These are phyloP conservation scores for Pythium insidiosum DNA, from an alignment of 352 stramenopile species.

Conservation along the genomic window DNA sequence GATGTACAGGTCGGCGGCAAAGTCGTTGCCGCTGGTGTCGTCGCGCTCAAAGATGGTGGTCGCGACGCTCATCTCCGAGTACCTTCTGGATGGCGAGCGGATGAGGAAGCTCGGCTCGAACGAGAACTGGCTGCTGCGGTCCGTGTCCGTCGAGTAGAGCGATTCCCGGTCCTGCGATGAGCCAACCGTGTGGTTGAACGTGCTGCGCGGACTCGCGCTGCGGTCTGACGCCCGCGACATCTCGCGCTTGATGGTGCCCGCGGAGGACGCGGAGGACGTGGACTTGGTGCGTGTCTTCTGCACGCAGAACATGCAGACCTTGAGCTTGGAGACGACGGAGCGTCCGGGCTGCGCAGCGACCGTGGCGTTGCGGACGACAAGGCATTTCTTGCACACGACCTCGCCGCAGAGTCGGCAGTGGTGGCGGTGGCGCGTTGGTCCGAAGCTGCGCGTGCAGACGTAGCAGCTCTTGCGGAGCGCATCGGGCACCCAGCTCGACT, in stretches of 20 bases:
- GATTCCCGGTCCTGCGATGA: slow-evolving; percentile 7
- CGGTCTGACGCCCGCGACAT: neutral
- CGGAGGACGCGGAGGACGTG: no score
- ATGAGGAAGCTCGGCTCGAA: slow-evolving; percentile 6
- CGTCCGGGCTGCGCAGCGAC: neutral
- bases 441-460: slow-evolving; percentile 20
- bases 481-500: slow-evolving; percentile 49
- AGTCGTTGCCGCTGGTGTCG: neutral
- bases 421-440: slow-evolving; percentile 34
- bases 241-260: neutral
- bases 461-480: slow-evolving; percentile 58
- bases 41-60: slow-evolving; percentile 9
- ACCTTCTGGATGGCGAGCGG: slow-evolving; percentile 2
- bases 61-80: slow-evolving; percentile 9
- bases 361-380: slow-evolving; percentile 2
- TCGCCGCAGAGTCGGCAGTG: no score
- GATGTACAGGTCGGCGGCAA: slow-evolving; percentile 8
- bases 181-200: slow-evolving; percentile 3
- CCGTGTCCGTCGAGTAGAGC: neutral
- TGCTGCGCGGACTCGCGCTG: neutral
- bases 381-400: slow-evolving; percentile 37
- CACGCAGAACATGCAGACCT: slow-evolving; percentile 14
- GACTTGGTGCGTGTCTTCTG: slow-evolving; percentile 9
- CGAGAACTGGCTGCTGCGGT: slow-evolving; percentile 3
- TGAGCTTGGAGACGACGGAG: slow-evolving; percentile 5